Evolutionary conservation across 805 yeast species (phyloP).

Genomic region (Pichia insulana): DNA sequence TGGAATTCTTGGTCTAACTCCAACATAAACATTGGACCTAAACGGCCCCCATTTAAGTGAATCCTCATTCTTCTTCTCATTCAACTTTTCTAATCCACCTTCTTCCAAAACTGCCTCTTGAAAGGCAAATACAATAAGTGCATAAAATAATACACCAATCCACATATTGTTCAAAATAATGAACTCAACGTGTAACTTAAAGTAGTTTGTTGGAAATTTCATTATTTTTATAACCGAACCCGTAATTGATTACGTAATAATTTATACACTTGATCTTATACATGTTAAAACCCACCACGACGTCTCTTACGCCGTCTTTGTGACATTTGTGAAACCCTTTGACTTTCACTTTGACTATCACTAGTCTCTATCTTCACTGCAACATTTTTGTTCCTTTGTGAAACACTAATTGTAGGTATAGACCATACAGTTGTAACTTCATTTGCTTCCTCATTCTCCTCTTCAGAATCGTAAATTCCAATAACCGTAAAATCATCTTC

Average conservation of each 20-base stretch:
- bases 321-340: constrained; percentile 4
- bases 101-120: constrained; percentile 13
- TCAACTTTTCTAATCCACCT: constrained; percentile 8
- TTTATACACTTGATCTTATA: too few relatives aligned
- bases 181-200: too few relatives aligned
- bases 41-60: constrained; percentile 89
- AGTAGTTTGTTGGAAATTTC: too few relatives aligned
- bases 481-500: constrained; percentile 11
- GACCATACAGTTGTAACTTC: not conserved
- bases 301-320: constrained; percentile 1
- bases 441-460: not conserved
- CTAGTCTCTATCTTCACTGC: too few relatives aligned
- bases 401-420: constrained; percentile 2
- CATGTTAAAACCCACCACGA: not conserved
- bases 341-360: not conserved
- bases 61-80: constrained; percentile 32
- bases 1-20: constrained; percentile 77
- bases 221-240: too few relatives aligned
- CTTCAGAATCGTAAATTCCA: constrained; percentile 4
- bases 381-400: not conserved
- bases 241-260: too few relatives aligned
- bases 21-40: constrained; percentile 77
- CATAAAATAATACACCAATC: constrained; percentile 6
- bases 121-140: constrained; percentile 4
- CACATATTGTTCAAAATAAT: not conserved